Evolutionary conservation across 1,139 yeast species (phyloP), one percentile per base, ranked within the genome.

Genomic region (Taphrina pruni): DNA sequence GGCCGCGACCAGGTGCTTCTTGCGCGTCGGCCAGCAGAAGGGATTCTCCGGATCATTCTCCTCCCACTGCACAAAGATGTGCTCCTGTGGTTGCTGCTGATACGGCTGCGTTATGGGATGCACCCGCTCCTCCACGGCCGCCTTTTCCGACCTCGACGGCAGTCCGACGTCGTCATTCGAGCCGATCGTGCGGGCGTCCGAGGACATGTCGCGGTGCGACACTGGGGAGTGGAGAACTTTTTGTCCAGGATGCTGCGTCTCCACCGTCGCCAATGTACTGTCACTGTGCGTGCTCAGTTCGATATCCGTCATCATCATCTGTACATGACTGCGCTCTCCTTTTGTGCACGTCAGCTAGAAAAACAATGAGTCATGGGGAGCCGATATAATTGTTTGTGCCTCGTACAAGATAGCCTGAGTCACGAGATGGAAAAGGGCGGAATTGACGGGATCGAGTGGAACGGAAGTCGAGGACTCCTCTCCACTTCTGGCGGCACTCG

Each of bases 1-100:
- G 45, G 64, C 50, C 11, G 69, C 62, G 38, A 66, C 41, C 32
- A 41, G 8, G 38, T 52, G 57, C 46, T 66, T 66, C 38, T 52
- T 60, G 58, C 66, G 46, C 32, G 26, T 45, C 48, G 64, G 65
- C 69, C 69, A 66, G 32, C 60, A 46, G 61, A 50, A 60, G 2
- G 69, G 69, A 38, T 66, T 60, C 17, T 60, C 60, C 41, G 65
- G 65, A 41, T 66, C 69, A n/a, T 57, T 54, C 41, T 56, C 58
- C 21, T 50, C 69, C 69, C 69, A 65, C 51, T 69, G 65, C 45
- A 68, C 52, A 60, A 64, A 51, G 57, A 68, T 12, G 64, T 21
- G 54, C 6, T 50, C 54, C 6, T 6, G n/a, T 3, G 36, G 20
- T 35, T 9, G 14, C 21, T 21, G 9, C 17, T 17, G 17, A 17